These are phyloP conservation scores for Cinnamomum chago DNA, from an alignment of 164 flowering plant genomes.

Conservation along the genomic window DNA sequence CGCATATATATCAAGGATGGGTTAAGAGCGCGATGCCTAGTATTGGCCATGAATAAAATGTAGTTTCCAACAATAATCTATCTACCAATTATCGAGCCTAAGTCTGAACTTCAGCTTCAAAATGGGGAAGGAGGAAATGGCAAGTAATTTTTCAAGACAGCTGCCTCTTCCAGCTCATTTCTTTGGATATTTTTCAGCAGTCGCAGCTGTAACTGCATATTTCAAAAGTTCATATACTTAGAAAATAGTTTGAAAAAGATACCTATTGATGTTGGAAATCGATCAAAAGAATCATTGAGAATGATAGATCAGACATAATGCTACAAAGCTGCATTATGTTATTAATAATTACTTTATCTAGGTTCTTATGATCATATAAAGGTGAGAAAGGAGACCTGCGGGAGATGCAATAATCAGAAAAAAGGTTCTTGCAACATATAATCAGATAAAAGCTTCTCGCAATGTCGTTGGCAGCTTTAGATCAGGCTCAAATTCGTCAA, in stretches of 20 bases:
- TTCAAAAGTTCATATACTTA: background rate
- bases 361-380: background rate
- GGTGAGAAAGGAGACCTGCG: no score
- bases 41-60: no score
- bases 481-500: constrained; percentile 57
- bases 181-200: background rate
- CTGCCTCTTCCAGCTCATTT: background rate
- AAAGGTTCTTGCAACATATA: background rate
- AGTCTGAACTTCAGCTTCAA: no score
- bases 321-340: background rate
- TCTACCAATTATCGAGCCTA: no score
- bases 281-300: background rate
- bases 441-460: constrained; percentile 65
- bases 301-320: no score
- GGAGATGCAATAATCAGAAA: no score
- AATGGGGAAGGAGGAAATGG: no score
- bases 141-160: background rate
- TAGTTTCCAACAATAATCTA: no score
- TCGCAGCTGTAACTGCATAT: background rate
- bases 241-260: no score
- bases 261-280: background rate
- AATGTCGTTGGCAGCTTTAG: constrained; percentile 55
- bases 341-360: no score
- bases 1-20: no score
- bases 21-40: no score